phyloP scores from a whole-genome alignment of 768 basidiomycete species.

The Leccinum longicurvipes region DNA sequence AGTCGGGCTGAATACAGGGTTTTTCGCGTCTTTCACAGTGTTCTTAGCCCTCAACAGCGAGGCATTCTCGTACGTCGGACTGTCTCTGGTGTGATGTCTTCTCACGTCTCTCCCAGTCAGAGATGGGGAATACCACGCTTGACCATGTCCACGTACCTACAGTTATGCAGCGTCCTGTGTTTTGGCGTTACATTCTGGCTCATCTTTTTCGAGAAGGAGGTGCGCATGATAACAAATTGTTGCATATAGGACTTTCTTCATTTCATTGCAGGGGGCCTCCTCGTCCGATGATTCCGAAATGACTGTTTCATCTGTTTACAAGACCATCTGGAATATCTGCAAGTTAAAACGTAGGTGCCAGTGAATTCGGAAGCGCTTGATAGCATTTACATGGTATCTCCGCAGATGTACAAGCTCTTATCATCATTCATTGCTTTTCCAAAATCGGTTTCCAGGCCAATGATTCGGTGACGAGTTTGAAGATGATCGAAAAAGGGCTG shows the following conservation, averaged over 20 bases:
- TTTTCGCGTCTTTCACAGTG: constrained; percentile 94
- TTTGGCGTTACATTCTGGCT: constrained; percentile 87
- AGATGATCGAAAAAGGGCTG: constrained; percentile 96
- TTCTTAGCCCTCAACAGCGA: constrained; percentile 96
- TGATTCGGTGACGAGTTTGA: constrained; percentile 86
- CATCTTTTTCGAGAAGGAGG: constrained; percentile 86
- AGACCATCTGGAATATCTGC: constrained; percentile 92
- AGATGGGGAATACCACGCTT: constrained; percentile 77
- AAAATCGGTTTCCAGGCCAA: constrained; percentile 95
- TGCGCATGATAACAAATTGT: constrained; percentile 28
- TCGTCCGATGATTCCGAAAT: constrained; percentile 73
- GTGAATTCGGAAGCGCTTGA: background rate
- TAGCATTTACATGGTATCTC: background rate
- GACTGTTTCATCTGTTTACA: constrained; percentile 87
- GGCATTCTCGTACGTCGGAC: constrained; percentile 68
- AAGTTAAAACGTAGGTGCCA: constrained; percentile 72
- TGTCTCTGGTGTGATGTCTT: background rate
- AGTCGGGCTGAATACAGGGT: constrained; percentile 93
- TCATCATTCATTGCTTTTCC: constrained; percentile 82
- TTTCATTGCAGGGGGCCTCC: constrained; percentile 62
- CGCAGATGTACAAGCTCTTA: constrained; percentile 85
- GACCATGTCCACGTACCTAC: constrained; percentile 74
- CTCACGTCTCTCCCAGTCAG: constrained; percentile 38
- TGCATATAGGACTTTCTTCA: background rate
- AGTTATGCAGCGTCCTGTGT: constrained; percentile 82